Conservation (phyloP, 768 basidiomycete species). For the Tylopilus vinaceipallidus region DNA sequence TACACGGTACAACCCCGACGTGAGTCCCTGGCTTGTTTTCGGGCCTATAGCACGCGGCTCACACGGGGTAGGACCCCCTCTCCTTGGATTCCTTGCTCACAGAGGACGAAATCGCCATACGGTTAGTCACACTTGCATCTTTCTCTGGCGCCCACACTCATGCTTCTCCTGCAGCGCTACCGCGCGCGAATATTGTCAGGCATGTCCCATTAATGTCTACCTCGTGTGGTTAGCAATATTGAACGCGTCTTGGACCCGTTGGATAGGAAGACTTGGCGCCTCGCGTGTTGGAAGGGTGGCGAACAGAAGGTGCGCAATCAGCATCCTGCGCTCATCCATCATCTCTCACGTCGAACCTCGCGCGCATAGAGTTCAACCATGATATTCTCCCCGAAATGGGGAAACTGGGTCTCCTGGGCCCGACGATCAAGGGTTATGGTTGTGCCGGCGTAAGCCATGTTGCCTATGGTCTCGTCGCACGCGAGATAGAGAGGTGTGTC, state of each 20-base stretch:
- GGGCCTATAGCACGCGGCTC: neutral
- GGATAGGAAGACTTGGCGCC: slow-evolving; percentile 76
- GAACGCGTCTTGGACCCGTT: neutral
- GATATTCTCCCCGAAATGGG: slow-evolving; percentile 89
- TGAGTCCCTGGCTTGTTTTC: slow-evolving; percentile 4
- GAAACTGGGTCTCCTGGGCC: slow-evolving; percentile 82
- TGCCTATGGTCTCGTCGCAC: slow-evolving; percentile 89
- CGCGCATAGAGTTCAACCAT: slow-evolving; percentile 65
- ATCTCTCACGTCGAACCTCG: neutral
- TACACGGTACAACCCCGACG: slow-evolving; percentile 21
- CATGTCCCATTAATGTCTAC: slow-evolving; percentile 26
- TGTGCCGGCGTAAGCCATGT: slow-evolving; percentile 92
- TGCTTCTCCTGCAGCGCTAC: slow-evolving; percentile 56
- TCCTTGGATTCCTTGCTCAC: slow-evolving; percentile 76
- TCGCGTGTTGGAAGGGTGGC: slow-evolving; percentile 85
- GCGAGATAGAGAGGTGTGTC: slow-evolving; percentile 85
- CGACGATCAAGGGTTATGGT: slow-evolving; percentile 91
- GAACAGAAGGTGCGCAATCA: slow-evolving; percentile 69
- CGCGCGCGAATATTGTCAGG: slow-evolving; percentile 79
- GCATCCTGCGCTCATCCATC: neutral
- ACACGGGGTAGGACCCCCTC: slow-evolving; percentile 71
- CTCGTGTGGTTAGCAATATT: neutral
- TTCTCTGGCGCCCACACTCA: neutral
- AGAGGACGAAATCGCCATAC: slow-evolving; percentile 86
- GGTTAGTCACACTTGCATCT: slow-evolving; percentile 44